Base-by-base conservation (phyloP, 768 basidiomycete genomes). In the Auriculariales sp. region DNA sequence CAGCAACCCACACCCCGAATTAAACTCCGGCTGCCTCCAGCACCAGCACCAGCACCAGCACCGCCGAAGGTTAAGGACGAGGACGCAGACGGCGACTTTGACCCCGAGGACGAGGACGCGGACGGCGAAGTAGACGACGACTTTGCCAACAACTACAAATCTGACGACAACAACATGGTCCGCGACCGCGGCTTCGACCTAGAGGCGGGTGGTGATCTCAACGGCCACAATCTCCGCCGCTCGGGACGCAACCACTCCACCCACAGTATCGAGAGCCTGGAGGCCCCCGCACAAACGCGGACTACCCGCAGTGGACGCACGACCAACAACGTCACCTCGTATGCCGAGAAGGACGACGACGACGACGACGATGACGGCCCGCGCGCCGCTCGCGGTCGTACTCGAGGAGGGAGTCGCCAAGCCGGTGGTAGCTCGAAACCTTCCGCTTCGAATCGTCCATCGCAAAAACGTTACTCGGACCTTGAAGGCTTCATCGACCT, bases 311-410 rank as follows among this genome's bases (percentile, higher is more conserved):
- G 48, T 63, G 65, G 39, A 46, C 61, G 35, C 59, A 57, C 34
- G 35, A 27, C 10, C 39, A 28, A 5, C 35, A 36, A 14, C 24
- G 49, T 24, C 29, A 30, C 12, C 10, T 50, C n/a, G 24, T 30
- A 28, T 61, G 68, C 33, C 32, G 25, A 46, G 28, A 64, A 50
- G 53, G 55, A 63, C 11, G 71, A 74, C 47, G 71, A 71, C 44
- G 78, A 74, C 30, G 75, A 77, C 22, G 69, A 67, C 29, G 74
- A 78, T 49, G 66, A 71, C 46, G 69, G 72, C 33, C 46, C 14
- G 2, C 31, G 19, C 46, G 28, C 15, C 25, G 45, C 25, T 27
- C 45, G 24, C 45, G 28, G n/a, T 15, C n/a, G 7, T 11, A 14
- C 25, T 4, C 17, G 46, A n/a, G 5, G 27, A 47, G 27, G 15